These are phyloP conservation scores for Microdochium bolleyi DNA, from an alignment of 2,329 filamentous ascomycete genomes.

Conservation along the genomic window DNA sequence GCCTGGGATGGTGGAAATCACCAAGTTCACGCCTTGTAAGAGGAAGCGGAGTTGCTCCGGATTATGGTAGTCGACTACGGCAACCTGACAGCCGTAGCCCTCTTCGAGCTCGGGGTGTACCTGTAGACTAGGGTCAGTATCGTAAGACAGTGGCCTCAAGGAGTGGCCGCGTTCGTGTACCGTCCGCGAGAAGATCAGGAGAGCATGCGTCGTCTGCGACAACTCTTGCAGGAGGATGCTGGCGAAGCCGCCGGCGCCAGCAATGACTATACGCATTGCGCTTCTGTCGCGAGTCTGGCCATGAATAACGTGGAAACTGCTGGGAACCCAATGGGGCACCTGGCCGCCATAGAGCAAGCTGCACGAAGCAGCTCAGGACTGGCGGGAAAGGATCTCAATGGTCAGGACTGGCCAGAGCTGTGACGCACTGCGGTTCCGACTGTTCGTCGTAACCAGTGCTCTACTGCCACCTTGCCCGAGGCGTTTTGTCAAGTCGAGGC, in stretches of 20 bases:
- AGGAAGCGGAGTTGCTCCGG: constrained; percentile 51
- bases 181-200: constrained; percentile 61
- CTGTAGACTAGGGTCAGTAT: constrained; percentile 24
- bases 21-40: constrained; percentile 64
- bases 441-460: too few species aligned
- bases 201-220: constrained; percentile 55
- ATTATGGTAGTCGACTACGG: constrained; percentile 59
- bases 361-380: neutral
- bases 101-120: constrained; percentile 43
- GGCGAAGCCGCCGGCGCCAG: constrained; percentile 52
- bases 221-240: constrained; percentile 51
- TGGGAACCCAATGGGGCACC: neutral
- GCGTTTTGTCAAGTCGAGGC: too few species aligned
- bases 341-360: neutral
- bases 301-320: constrained; percentile 8
- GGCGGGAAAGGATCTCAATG: neutral
- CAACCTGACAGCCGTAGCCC: constrained; percentile 54
- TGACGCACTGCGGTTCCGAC: too few species aligned
- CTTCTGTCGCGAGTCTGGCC: constrained; percentile 15
- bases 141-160: neutral
- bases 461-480: too few species aligned
- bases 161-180: constrained; percentile 27
- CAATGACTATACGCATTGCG: constrained; percentile 55
- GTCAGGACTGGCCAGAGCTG: neutral
- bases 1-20: constrained; percentile 67